These are phyloP conservation scores for Trametes coccinea DNA, from an alignment of 768 basidiomycete genomes.

Conservation along the genomic window DNA sequence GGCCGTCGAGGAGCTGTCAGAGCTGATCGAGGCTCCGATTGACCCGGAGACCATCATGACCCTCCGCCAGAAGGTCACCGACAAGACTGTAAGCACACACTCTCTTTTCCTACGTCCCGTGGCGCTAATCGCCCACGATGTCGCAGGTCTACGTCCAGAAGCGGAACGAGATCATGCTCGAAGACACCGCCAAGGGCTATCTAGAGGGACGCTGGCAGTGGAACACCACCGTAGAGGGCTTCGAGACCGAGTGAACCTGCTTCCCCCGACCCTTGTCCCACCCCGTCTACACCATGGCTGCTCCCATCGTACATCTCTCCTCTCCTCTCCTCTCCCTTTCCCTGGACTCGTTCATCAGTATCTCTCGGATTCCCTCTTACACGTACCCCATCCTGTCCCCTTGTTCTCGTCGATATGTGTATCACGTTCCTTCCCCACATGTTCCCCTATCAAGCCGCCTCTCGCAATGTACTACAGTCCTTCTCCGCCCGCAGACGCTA, in stretches of 20 bases:
- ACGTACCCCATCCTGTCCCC: background rate
- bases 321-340: background rate
- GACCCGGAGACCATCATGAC: constrained; percentile 80
- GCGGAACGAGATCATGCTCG: constrained; percentile 91
- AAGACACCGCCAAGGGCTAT: constrained; percentile 92
- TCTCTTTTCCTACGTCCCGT: background rate
- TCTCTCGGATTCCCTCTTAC: background rate
- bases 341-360: background rate
- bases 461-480: background rate
- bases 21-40: constrained; percentile 88
- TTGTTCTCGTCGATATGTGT: constrained; percentile 1
- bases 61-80: constrained; percentile 89
- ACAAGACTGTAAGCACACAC: constrained; percentile 74
- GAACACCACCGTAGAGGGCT: constrained; percentile 73
- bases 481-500: background rate
- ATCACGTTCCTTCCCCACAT: background rate
- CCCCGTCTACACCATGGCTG: background rate
- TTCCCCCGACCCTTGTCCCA: background rate
- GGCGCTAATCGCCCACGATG: background rate
- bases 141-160: constrained; percentile 90
- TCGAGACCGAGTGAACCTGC: constrained; percentile 40
- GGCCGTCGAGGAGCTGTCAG: constrained; percentile 94
- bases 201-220: constrained; percentile 83
- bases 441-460: background rate
- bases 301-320: background rate